A percentile compares a stretch with the other conserved stretches of the same genome.
These are phyloP conservation scores for Ogataea salicorniae DNA, from an alignment of 805 yeast genomes.

Conservation along the genomic window DNA sequence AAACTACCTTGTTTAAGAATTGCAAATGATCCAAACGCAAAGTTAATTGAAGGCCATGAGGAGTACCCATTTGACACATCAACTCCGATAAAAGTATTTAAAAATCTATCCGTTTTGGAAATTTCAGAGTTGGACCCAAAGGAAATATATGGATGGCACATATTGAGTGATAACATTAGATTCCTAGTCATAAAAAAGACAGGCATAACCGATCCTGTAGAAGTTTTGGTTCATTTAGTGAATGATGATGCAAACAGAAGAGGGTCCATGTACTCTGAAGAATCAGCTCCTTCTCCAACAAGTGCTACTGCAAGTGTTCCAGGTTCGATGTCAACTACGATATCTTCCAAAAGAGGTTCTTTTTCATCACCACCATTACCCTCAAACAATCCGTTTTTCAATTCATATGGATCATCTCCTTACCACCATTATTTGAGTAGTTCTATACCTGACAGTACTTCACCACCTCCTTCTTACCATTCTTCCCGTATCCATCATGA, in stretches of 20 bases:
- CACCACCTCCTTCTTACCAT: conserved; percentile 17
- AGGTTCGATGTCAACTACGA: conserved; percentile 17
- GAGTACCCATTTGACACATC: conserved; percentile 70
- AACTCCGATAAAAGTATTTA: conserved; percentile 58
- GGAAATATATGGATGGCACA: conserved; percentile 63
- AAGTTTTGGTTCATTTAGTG: conserved; percentile 47
- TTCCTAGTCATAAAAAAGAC: conserved; percentile 50
- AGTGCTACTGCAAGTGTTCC: conserved; percentile 10
- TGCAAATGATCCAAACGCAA: conserved; percentile 55
- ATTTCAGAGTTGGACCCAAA: conserved; percentile 56
- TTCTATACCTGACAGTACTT: conserved; percentile 21
- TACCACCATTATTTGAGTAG: conserved; percentile 23
- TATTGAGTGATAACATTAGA: conserved; percentile 47
- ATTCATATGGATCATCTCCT: conserved; percentile 18
- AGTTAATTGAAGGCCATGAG: conserved; percentile 55
- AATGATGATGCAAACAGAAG: conserved; percentile 41
- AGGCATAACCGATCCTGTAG: conserved; percentile 46
- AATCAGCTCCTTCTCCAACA: conserved; percentile 10
- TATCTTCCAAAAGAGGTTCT: conserved; percentile 19
- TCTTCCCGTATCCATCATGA: conserved; percentile 12
- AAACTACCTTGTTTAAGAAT: conserved; percentile 59
- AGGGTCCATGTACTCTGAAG: conserved; percentile 21
- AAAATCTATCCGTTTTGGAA: conserved; percentile 58
- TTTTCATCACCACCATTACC: conserved; percentile 17
- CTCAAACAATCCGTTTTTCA: conserved; percentile 5